Conservation (phyloP, 495 filamentous ascomycete species). For the Hyphodiscus hymeniophilus region DNA sequence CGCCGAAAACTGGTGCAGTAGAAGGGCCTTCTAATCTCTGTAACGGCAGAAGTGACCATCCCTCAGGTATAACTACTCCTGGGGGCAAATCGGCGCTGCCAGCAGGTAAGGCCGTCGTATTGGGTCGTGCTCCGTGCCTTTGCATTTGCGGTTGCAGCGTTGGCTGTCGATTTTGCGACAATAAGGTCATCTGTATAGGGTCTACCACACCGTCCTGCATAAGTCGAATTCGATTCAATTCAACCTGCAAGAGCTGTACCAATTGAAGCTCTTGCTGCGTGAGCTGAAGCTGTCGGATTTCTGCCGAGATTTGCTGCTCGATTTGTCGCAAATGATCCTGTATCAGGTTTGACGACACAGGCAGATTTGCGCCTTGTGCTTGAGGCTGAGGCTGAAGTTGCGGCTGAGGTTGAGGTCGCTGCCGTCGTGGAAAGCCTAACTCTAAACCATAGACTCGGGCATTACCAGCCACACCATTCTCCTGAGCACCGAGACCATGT, state of each 20-base stretch:
- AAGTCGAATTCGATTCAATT: constrained; percentile 52
- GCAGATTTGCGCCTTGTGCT: not conserved
- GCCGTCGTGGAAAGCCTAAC: constrained; percentile 19
- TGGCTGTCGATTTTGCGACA: too few relatives aligned
- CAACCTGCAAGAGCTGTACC: constrained; percentile 50
- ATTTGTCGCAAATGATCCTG: constrained; percentile 52
- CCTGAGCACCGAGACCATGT: constrained; percentile 15
- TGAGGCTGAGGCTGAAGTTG: constrained; percentile 18
- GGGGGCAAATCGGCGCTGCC: constrained; percentile 64
- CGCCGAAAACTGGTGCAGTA: not conserved
- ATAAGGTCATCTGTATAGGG: not conserved
- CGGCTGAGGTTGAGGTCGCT: constrained; percentile 13
- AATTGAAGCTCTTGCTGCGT: constrained; percentile 48
- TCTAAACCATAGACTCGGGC: constrained; percentile 21
- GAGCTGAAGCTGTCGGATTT: constrained; percentile 46
- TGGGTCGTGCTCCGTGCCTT: constrained; percentile 33
- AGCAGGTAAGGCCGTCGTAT: constrained; percentile 43
- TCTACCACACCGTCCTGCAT: constrained; percentile 21
- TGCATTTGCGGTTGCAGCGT: constrained; percentile 22
- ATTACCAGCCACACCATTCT: constrained; percentile 4
- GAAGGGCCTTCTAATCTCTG: constrained; percentile 42
- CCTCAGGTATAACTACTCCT: constrained; percentile 63
- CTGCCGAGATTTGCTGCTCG: constrained; percentile 57
- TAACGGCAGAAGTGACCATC: constrained; percentile 68
- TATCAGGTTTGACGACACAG: constrained; percentile 26